Percentiles rank a stretch among this genome's conserved stretches.
Evolutionary conservation across 495 filamentous ascomycete genomes (phyloP).

Genomic region (Cryomyces antarcticus): DNA sequence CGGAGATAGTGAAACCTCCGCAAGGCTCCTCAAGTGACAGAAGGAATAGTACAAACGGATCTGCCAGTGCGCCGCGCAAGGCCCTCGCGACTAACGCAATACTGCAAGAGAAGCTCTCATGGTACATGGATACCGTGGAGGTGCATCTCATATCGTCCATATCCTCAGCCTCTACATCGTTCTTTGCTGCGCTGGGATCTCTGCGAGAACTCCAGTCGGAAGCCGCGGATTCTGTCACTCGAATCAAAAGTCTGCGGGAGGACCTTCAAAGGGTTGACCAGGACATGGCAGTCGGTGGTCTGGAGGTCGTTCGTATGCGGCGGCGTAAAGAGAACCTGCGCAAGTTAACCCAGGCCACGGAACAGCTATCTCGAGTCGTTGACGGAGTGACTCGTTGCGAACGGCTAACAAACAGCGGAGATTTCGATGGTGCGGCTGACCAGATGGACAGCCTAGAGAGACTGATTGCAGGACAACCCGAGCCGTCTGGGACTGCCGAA

Average conservation of each 20-base stretch:
- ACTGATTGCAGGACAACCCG: slow-evolving; percentile 48
- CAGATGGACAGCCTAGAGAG: slow-evolving; percentile 57
- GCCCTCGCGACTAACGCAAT: slow-evolving; percentile 92
- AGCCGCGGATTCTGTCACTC: slow-evolving; percentile 73
- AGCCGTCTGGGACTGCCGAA: slow-evolving; percentile 8
- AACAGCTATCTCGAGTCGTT: slow-evolving; percentile 62
- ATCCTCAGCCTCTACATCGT: slow-evolving; percentile 81
- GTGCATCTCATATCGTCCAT: slow-evolving; percentile 94
- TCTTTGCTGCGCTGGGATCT: slow-evolving; percentile 88
- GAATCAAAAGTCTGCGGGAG: slow-evolving; percentile 61
- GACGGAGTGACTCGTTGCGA: slow-evolving; percentile 60
- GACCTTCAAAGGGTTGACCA: slow-evolving; percentile 65
- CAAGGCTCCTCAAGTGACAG: neutral
- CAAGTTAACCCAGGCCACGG: slow-evolving; percentile 60
- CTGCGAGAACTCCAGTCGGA: slow-evolving; percentile 79
- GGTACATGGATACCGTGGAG: slow-evolving; percentile 99
- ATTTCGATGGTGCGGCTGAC: slow-evolving; percentile 59
- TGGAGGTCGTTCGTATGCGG: slow-evolving; percentile 69
- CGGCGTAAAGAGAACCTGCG: slow-evolving; percentile 67
- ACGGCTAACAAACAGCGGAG: slow-evolving; percentile 55
- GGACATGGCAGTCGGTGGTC: slow-evolving; percentile 68
- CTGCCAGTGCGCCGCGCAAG: slow-evolving; percentile 45
- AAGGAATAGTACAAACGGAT: slow-evolving; percentile 37
- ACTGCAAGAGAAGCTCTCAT: slow-evolving; percentile 95
- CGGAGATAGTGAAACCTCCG: slow-evolving; percentile 63